Evolutionary conservation across 331 rosid species (phyloP).

Genomic region (Ulmus americana): DNA sequence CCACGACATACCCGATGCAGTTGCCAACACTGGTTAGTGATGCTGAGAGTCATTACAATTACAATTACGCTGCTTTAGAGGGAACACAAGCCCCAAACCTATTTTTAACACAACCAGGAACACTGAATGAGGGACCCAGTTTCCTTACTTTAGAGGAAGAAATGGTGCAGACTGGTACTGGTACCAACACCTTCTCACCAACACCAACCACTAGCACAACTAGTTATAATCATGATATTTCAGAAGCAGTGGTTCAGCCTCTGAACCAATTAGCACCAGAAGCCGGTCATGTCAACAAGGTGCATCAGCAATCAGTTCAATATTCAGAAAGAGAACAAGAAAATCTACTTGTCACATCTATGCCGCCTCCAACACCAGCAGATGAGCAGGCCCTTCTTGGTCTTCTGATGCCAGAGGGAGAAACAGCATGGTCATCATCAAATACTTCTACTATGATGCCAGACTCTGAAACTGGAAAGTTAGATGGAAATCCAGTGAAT

Average conservation of each 20-base stretch:
- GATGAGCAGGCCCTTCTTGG: slow-evolving; percentile 37
- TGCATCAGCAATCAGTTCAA: slow-evolving; percentile 25
- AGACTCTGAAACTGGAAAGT: slow-evolving; percentile 34
- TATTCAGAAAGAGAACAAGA: slow-evolving; percentile 32
- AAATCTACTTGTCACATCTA: slow-evolving; percentile 27
- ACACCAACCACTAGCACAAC: slow-evolving; percentile 14
- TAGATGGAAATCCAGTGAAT: slow-evolving; percentile 43
- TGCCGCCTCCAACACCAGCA: slow-evolving; percentile 30
- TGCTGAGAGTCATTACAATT: slow-evolving; percentile 31
- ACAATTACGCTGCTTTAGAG: slow-evolving; percentile 34
- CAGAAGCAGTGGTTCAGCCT: slow-evolving; percentile 32
- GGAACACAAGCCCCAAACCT: slow-evolving; percentile 45
- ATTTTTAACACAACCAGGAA: slow-evolving; percentile 31
- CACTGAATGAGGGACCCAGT: slow-evolving; percentile 33
- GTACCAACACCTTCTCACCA: slow-evolving; percentile 36
- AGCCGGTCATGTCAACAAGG: slow-evolving; percentile 29
- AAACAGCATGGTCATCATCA: slow-evolving; percentile 33
- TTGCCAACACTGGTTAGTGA: slow-evolving; percentile 35
- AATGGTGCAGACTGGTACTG: slow-evolving; percentile 25
- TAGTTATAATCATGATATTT: slow-evolving; percentile 26
- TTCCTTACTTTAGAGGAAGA: slow-evolving; percentile 37
- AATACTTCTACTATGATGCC: slow-evolving; percentile 26
- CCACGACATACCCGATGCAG: slow-evolving; percentile 39
- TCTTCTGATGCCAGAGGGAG: slow-evolving; percentile 36
- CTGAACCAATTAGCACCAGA: slow-evolving; percentile 29